Percentiles rank a stretch among this genome's conserved stretches.
These are phyloP conservation scores for Gaertneriomyces sp. DNA, from an alignment of 192 early-diverging fungal genomes.

Conservation along the genomic window DNA sequence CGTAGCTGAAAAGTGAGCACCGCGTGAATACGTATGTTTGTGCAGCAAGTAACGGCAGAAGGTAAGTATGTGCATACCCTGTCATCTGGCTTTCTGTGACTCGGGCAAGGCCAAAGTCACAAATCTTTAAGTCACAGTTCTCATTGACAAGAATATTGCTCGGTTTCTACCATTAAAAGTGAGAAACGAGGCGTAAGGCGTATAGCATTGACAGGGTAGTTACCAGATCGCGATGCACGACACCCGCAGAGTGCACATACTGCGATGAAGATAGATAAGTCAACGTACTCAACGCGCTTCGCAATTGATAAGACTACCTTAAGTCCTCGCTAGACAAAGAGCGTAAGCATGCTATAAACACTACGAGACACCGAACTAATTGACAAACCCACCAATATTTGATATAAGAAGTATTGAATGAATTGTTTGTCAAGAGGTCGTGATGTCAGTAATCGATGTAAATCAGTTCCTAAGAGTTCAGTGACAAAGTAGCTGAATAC, in stretches of 20 bases:
- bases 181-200: neutral
- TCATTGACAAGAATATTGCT: constrained; percentile 96
- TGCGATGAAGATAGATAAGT: constrained; percentile 32
- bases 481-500: constrained; percentile 81
- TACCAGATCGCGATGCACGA: constrained; percentile 91
- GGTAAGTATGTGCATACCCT: constrained; percentile 42
- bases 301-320: neutral
- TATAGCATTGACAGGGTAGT: neutral
- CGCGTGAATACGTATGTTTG: constrained; percentile 9
- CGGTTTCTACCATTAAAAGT: constrained; percentile 62
- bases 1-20: constrained; percentile 54
- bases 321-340: constrained; percentile 7
- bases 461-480: constrained; percentile 91
- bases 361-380: neutral
- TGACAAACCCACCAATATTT: constrained; percentile 60
- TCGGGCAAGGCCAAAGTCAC: constrained; percentile 95
- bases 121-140: constrained; percentile 98
- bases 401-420: constrained; percentile 97
- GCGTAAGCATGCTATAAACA: neutral
- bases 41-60: neutral
- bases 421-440: constrained; percentile 91
- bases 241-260: constrained; percentile 94
- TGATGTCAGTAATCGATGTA: constrained; percentile 86
- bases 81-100: constrained; percentile 96
- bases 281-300: no score